Base-by-base conservation (phyloP, 129 eudicot species). In the Scalesia atractyloides region DNA sequence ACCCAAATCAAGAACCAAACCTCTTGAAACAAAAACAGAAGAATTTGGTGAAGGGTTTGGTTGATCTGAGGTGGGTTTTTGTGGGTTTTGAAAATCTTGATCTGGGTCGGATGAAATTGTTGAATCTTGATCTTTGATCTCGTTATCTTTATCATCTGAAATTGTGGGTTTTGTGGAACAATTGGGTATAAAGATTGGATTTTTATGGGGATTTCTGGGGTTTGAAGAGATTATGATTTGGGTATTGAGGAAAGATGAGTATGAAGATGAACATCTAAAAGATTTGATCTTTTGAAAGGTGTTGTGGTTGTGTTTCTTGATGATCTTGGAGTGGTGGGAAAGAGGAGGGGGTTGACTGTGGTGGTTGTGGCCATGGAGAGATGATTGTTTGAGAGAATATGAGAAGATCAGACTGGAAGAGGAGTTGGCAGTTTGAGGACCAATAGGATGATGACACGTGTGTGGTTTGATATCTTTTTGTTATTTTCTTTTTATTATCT, bases 1-100 rank as follows among this genome's bases (percentile, higher is more conserved):
- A 13, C 97, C 97, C 81, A 88, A 81, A 73, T 79, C 93, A 75
- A 94, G 85, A 53, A 94, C 86, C 77, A 90, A 83, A 20, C 98
- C 98, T 63, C 86, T 86, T 0, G 91, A 81, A 75, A 76, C 67
- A 2, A 80, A 77, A 75, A 76, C 67, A 2, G 79, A 77, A 4
- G 88, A 70, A 83, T 73, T 80, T 12, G 82, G 69, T 20, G 86
- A 52, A 30, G 80, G 46, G 69, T 70, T 30, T 48, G 59, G 54
- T 66, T 59, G 78, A 61, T 20, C 72, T 58, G 84, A 80, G 68
- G 56, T 73, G 68, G 82, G 76, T 54, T 36, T 65, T 59, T 80
- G 64, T 72, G 75, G 82, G 50, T 74, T 72, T 75, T 82, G 81
- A 36, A 74, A 46, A 69, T 41, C 54, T 16, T 75, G 26, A 74